phyloP scores from a whole-genome alignment of 495 filamentous ascomycete genomes.

The Daldinia childiae region DNA sequence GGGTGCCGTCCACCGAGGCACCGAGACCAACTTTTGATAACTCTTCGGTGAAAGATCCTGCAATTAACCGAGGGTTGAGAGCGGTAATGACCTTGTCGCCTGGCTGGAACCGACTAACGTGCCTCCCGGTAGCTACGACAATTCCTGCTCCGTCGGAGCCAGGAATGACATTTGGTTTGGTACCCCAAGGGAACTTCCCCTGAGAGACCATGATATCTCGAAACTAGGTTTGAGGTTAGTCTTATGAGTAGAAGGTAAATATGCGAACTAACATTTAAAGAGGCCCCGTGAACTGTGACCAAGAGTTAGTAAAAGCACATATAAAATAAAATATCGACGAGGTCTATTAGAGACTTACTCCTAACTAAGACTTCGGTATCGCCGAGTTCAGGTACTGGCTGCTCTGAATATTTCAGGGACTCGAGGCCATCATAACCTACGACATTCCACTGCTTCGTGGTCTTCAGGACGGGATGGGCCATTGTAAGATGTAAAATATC shows the following conservation, averaged over 20 bases:
- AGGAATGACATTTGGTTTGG: conserved; percentile 63
- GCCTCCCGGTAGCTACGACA: conserved; percentile 66
- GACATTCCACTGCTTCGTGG: conserved; percentile 43
- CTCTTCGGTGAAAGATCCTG: conserved; percentile 18
- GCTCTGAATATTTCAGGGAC: conserved; percentile 32
- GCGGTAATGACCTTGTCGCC: conserved; percentile 53
- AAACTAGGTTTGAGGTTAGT: conserved; percentile 5
- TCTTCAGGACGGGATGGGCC: conserved; percentile 29
- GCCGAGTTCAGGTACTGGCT: conserved; percentile 37
- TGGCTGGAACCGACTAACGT: conserved; percentile 65
- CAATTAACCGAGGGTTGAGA: conserved; percentile 34
- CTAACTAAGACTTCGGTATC: conserved; percentile 45
- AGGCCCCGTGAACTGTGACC: conserved; percentile 19
- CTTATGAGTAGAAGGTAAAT: not conserved
- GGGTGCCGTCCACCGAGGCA: conserved; percentile 35
- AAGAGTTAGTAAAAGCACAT: not conserved
- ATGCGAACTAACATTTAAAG: conserved; percentile 13
- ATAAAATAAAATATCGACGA: not conserved
- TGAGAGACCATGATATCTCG: conserved; percentile 51
- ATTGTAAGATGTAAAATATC: not conserved
- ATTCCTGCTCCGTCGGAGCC: conserved; percentile 73
- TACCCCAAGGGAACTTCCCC: conserved; percentile 47
- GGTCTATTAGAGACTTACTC: conserved; percentile 7
- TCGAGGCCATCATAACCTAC: conserved; percentile 18
- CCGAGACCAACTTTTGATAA: conserved; percentile 30